These are phyloP conservation scores for Cynanchum wilfordii DNA, from an alignment of 257 asterid genomes.

Conservation along the genomic window DNA sequence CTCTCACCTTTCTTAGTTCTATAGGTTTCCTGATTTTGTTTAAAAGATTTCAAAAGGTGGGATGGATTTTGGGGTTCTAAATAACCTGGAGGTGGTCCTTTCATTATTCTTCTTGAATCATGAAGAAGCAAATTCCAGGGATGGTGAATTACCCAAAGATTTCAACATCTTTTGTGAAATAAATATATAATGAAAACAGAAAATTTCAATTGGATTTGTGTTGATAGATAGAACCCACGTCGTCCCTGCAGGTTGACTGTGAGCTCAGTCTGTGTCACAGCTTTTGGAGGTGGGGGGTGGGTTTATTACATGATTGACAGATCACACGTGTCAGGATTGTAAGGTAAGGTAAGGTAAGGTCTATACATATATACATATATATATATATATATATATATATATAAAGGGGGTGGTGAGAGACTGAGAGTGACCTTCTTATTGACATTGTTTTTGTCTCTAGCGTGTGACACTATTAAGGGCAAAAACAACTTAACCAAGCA, in stretches of 20 bases:
- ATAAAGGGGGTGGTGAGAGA: neutral
- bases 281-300: neutral
- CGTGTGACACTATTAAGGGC: neutral
- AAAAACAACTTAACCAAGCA: neutral
- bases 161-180: neutral
- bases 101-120: neutral
- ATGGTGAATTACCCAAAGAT: neutral
- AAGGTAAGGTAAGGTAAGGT: neutral
- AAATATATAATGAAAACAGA: no score
- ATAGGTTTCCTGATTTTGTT: no score
- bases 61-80: neutral
- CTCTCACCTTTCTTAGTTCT: no score
- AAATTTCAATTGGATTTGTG: neutral
- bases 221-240: neutral
- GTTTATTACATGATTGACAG: neutral
- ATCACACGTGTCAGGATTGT: neutral
- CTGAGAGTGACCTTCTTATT: neutral
- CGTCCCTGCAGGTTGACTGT: neutral
- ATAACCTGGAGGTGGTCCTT: neutral
- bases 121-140: neutral
- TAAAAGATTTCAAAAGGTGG: no score
- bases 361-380: neutral
- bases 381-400: neutral
- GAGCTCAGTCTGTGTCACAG: conserved; percentile 3
- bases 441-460: neutral